These are phyloP conservation scores for Vicia faba DNA, from an alignment of 306 rosid genomes.

Conservation along the genomic window DNA sequence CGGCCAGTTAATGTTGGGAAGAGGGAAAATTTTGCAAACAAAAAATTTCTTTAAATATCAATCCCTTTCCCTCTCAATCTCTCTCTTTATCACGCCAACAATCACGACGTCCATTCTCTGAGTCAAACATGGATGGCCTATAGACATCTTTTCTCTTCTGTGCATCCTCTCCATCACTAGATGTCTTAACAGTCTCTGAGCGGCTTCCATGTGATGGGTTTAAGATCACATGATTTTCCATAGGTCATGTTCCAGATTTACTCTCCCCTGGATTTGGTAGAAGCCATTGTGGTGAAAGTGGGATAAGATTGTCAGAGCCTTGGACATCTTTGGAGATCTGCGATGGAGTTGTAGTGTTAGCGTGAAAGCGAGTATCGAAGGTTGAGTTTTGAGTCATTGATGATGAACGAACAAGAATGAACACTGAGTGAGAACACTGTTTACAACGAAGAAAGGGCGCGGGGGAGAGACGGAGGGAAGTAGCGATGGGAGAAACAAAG, in stretches of 20 bases:
- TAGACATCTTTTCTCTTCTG: constrained; percentile 82
- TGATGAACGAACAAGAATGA: constrained; percentile 34
- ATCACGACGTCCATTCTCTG: constrained; percentile 68
- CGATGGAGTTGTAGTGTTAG: constrained; percentile 57
- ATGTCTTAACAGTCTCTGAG: constrained; percentile 49
- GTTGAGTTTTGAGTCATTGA: constrained; percentile 74
- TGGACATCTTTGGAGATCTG: constrained; percentile 89
- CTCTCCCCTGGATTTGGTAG: constrained; percentile 84
- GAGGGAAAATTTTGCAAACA: too few species aligned
- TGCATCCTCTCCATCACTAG: constrained; percentile 64
- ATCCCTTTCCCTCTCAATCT: constrained; percentile 43
- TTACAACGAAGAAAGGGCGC: constrained; percentile 12
- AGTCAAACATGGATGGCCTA: constrained; percentile 83
- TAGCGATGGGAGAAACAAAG: too few species aligned
- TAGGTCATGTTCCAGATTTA: constrained; percentile 66
- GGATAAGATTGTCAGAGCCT: constrained; percentile 74
- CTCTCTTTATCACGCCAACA: constrained; percentile 98
- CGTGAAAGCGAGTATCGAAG: constrained; percentile 56
- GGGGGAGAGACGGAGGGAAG: too few species aligned
- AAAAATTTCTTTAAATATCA: too few species aligned
- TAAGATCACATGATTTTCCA: constrained; percentile 55
- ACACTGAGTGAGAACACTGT: constrained; percentile 46
- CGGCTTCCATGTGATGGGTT: constrained; percentile 52
- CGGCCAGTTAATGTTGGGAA: too few species aligned
- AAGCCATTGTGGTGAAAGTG: constrained; percentile 97